Evolutionary conservation across 371 early-diverging fungal species (phyloP).

Genomic region (Syncephalastrum racemosum): DNA sequence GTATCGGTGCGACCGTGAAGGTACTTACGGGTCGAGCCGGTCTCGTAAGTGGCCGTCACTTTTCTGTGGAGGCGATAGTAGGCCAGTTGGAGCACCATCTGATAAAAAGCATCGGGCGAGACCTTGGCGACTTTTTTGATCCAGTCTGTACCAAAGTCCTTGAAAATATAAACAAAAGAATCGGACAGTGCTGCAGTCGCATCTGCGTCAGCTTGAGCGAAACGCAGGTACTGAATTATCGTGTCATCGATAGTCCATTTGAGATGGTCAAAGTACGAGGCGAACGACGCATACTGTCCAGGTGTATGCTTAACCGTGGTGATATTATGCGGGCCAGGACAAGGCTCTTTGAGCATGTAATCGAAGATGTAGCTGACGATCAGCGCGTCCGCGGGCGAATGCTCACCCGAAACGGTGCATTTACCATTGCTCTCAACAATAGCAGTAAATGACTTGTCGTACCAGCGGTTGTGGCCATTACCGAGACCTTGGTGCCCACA

Average conservation of each 20-base stretch:
- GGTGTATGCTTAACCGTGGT: conserved; percentile 4
- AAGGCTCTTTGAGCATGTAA: conserved; percentile 50
- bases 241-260: conserved; percentile 52
- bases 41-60: conserved; percentile 78
- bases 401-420: conserved; percentile 76
- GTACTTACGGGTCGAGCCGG: conserved; percentile 78
- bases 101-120: conserved; percentile 85
- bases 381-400: conserved; percentile 81
- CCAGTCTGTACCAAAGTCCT: conserved; percentile 41
- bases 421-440: conserved; percentile 72
- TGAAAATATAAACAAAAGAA: conserved; percentile 60
- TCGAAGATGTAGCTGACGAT: conserved; percentile 69
- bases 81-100: conserved; percentile 85
- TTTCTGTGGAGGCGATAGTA: conserved; percentile 72
- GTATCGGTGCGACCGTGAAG: conserved; percentile 88
- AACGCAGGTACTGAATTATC: conserved; percentile 43
- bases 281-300: conserved; percentile 11
- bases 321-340: conserved; percentile 16
- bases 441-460: conserved; percentile 73
- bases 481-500: conserved; percentile 30
- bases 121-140: conserved; percentile 72
- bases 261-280: conserved; percentile 35
- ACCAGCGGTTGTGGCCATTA: conserved; percentile 84
- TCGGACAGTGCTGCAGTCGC: conserved; percentile 60
- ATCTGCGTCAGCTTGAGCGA: conserved; percentile 57